Evolutionary conservation across 768 basidiomycete genomes (phyloP).

Genomic region (Neoboletus subvelutipes): DNA sequence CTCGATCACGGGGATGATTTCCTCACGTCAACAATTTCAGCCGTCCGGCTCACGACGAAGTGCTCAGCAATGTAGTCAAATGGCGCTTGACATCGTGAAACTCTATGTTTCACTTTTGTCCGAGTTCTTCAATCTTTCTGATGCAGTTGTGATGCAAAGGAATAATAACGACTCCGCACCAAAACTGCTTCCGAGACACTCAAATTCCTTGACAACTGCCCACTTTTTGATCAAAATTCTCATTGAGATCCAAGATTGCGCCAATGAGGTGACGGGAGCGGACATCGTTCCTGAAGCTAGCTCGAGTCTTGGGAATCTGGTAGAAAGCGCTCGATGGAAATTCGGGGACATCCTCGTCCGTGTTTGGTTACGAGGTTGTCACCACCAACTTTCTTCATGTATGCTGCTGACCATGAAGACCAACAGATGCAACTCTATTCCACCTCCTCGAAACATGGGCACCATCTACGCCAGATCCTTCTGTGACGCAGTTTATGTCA

Average conservation of each 20-base stretch:
- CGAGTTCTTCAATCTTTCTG: conserved; percentile 82
- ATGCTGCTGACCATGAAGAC: conserved; percentile 5
- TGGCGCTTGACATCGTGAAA: conserved; percentile 86
- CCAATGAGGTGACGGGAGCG: conserved; percentile 74
- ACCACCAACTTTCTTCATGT: background rate
- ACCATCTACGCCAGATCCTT: conserved; percentile 56
- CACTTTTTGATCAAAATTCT: conserved; percentile 80
- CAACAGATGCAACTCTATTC: conserved; percentile 76
- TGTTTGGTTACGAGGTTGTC: conserved; percentile 80
- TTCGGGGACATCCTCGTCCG: conserved; percentile 79
- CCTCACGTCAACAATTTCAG: conserved; percentile 18
- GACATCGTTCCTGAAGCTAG: conserved; percentile 78
- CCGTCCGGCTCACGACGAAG: conserved; percentile 64
- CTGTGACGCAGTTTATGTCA: conserved; percentile 72
- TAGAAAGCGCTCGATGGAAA: conserved; percentile 85
- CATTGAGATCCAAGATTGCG: conserved; percentile 82
- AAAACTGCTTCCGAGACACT: conserved; percentile 64
- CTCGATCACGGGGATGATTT: background rate
- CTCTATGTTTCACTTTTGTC: conserved; percentile 83
- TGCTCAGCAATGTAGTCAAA: conserved; percentile 77
- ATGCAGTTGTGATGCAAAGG: conserved; percentile 63
- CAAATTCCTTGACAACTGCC: conserved; percentile 80
- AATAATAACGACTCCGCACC: conserved; percentile 43
- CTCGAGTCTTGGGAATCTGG: conserved; percentile 64
- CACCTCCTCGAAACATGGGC: conserved; percentile 88